Evolutionary conservation across 1,284 basidiomycete genomes (phyloP), one percentile per base, ranked within the genome.

Genomic region (Sporisorium scitamineum): DNA sequence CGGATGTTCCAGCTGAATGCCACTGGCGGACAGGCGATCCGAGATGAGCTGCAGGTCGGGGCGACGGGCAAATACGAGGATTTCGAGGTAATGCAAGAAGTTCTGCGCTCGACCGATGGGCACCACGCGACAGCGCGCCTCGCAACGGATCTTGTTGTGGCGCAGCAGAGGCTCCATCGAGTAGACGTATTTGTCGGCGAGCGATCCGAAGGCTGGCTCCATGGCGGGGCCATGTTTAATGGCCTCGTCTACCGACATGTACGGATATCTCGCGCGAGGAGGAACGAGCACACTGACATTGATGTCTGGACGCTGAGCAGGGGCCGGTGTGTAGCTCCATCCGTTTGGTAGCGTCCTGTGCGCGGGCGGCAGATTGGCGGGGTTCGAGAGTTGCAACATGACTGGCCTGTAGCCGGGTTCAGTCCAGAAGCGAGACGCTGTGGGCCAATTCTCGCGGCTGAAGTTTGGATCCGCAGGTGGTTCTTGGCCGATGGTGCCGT

Each of bases 61-160:
- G 77, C 95, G 95, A 6, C 94, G 92, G 14, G 94, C 95, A 86
- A 94, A 97, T 31, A 97, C 90, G 32, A 97, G 89, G 83, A 97
- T 89, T 83, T 93, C 92, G 48, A 98, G 88, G 27, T 92, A 90
- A 41, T 94, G 88, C 64, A 94, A 92, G 32, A 78, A 81, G 52
- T 72, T 70, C 45, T 73, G 63, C 18, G 67, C 66, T 20, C 72
- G 56, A 8, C 63, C 68, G n/a, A 39, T 32, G n/a, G 62, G 63
- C 1, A 77, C 69, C 48, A 79, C 57, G 8, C 69, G 66, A 27
- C 70, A 75, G n/a, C 80, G 73, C 20, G 79, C 80, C 50, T 79
- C 77, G 44, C 62, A 70, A 24, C 70, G 66, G 34, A 82, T 58
- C 67, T 66, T 67, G 48, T 74, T 69, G 37, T 7, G 13, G 24